Conservation (phyloP, 192 early-diverging fungal genomes). For the Linnemannia elongata region DNA sequence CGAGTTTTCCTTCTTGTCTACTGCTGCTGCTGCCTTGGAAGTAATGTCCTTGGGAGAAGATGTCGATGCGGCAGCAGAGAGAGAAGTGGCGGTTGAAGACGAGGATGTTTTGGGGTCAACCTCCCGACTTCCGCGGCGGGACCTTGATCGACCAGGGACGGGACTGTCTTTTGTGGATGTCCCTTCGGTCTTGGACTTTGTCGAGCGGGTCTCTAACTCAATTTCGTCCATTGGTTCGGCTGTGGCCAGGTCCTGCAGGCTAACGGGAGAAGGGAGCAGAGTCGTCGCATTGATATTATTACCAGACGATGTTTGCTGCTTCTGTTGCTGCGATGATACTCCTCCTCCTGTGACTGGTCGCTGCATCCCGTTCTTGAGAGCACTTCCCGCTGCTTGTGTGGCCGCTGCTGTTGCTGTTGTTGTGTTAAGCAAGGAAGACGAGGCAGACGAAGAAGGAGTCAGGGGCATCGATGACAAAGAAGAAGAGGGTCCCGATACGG, state of each 20-base stretch:
- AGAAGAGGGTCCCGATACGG: not conserved
- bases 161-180: conserved; percentile 42
- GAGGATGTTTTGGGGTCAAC: conserved; percentile 12
- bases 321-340: not conserved
- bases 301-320: conserved; percentile 8
- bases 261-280: conserved; percentile 38
- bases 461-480: not conserved
- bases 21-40: not conserved
- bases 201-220: conserved; percentile 46
- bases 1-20: not conserved
- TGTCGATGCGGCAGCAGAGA: not conserved
- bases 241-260: conserved; percentile 28
- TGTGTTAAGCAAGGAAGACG: not conserved
- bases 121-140: conserved; percentile 52
- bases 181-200: conserved; percentile 28
- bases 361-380: conserved; percentile 44
- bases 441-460: not conserved
- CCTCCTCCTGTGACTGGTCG: not conserved
- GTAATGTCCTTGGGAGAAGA: not conserved
- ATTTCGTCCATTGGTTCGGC: conserved; percentile 37
- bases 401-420: not conserved
- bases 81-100: not conserved
- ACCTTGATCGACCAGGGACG: conserved; percentile 15
- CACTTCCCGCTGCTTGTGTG: not conserved
- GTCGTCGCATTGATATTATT: too few relatives aligned